Base-by-base conservation (phyloP, 2,329 filamentous ascomycete genomes). In the Mycosphaerella arachidis region DNA sequence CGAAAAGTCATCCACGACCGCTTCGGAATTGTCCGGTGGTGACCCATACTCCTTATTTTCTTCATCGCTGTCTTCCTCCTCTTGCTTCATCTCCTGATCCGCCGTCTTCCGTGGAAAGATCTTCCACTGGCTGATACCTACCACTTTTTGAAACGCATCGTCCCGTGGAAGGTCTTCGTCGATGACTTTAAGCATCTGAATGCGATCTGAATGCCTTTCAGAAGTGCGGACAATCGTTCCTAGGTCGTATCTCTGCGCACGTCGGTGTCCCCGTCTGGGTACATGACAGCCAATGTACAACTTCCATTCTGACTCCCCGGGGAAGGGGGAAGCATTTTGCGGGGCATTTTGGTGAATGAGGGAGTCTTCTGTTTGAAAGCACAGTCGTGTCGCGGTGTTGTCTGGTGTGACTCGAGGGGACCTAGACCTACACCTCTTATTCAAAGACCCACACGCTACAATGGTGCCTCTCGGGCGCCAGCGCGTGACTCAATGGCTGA, bases 111-210 rank as follows among this genome's bases (percentile, higher is more conserved):
- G 52, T 2, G 66, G 59, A 58, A 71, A 68, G 30, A 74, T 55
- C 29, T 65, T 63, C 73, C 73, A 75, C 1, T 67, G 63, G 16
- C 70, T 64, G n/a, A 67, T 60, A n/a, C 69, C 69, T 8, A 72
- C 64, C n/a, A 72, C 67, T 37, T 64, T 59, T 24, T 63, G 53
- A 18, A 58, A 60, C 1, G 56, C 63, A 48, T 68, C 61, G n/a
- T 62, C 50, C 6, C 59, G 58, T 2, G 69, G 69, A 0, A 72
- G 63, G 52, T 66, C 64, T 0, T 66, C 65, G 58, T 73, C 70
- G 40, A 72, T 48, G 45, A 69, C 67, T 60, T 73, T 71, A 55
- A 67, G 62, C 43, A 66, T 55, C 27, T 61, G 59, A 13, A 57
- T 55, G 37, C 53, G 63, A 1, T 63, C 64, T 1, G 67, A 66